Base-by-base conservation (phyloP, 2,329 filamentous ascomycete species). In the Aspergillus pseudoviridinutans region DNA sequence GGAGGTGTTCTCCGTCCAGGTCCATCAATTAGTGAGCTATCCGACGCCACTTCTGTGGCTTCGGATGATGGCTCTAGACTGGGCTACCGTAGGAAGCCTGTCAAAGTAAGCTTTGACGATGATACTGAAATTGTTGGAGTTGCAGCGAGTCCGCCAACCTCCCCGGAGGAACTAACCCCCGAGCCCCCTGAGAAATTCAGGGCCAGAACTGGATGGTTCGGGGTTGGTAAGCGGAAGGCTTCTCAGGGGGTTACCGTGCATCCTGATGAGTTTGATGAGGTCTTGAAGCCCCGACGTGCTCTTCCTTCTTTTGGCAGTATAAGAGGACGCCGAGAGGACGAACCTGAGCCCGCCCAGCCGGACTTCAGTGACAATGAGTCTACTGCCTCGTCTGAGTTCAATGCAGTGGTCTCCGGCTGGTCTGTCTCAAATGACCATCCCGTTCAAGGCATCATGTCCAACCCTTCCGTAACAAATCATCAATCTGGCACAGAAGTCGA, bases 51-150 rank as follows among this genome's bases (percentile, higher is more conserved):
- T 3, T 87, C 84, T 5, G 68, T 74, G 20, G 71, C 70, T 41
- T 80, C 78, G 3, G 76, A 78, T 44, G 78, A 81, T 49, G 75
- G 76, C 9, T 64, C 60, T 25, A 72, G 70, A 38, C 44, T 71
- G 17, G 70, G 65, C 22, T 75, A 75, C 58, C 82, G 79, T 61
- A 86, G 81, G 71, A 84, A 82, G 67, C 72, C 72, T 29, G 78
- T 78, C 3, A 78, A 84, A 54, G 84, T 87, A 53, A 96, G 91
- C 74, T 97, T 87, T 63, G 84, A 86, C 56, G 83, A 85, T 47
- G 79, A 81, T 50, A 74, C 81, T 4, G 76, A 81, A 54, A 67
- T 81, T 27, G 76, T 82, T 28, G 79, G 78, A 22, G 68, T 77
- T 20, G 71, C 74, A 28, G 72, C 74, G 8, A 77, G 74, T 35